Evolutionary conservation across 768 basidiomycete genomes (phyloP).

Genomic region (Rhodotorula sphaerocarpa): DNA sequence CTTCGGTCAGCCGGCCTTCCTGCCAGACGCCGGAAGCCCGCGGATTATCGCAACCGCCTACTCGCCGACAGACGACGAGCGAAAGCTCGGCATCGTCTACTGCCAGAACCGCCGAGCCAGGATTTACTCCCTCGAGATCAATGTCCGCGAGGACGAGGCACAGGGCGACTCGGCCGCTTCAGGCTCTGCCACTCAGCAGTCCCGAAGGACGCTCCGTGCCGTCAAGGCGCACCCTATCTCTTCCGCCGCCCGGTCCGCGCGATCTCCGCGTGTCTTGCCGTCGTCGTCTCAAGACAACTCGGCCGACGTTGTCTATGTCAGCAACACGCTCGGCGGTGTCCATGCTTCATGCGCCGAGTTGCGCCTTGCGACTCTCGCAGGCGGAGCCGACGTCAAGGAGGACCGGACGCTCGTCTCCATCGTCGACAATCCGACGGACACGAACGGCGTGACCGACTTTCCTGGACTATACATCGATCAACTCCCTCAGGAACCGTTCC

Average conservation of each 20-base stretch:
- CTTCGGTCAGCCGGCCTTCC: constrained; percentile 57
- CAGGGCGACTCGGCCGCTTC: not conserved
- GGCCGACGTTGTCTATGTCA: constrained; percentile 51
- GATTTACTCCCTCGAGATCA: constrained; percentile 52
- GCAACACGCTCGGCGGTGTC: constrained; percentile 53
- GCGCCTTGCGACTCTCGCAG: constrained; percentile 47
- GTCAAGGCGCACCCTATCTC: constrained; percentile 4
- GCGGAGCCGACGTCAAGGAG: not conserved
- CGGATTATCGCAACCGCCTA: constrained; percentile 56
- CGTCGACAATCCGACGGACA: constrained; percentile 45
- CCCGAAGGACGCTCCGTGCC: not conserved
- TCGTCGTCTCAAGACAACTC: constrained; percentile 16
- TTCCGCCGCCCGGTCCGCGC: constrained; percentile 48
- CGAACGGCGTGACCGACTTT: constrained; percentile 46
- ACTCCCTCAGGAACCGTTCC: constrained; percentile 48
- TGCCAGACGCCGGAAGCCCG: constrained; percentile 26
- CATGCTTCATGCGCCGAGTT: constrained; percentile 55
- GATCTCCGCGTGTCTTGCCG: constrained; percentile 53
- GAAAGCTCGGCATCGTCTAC: constrained; percentile 54
- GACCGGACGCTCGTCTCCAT: constrained; percentile 43
- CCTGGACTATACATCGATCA: constrained; percentile 57
- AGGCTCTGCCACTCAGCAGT: constrained; percentile 13
- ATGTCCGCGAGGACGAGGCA: not conserved
- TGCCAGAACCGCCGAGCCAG: constrained; percentile 57
- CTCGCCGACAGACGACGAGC: constrained; percentile 54